A percentile compares a stretch with the other conserved stretches of the same genome.
Conservation (phyloP, 768 basidiomycete species). For the Tubosaeta sp. region DNA sequence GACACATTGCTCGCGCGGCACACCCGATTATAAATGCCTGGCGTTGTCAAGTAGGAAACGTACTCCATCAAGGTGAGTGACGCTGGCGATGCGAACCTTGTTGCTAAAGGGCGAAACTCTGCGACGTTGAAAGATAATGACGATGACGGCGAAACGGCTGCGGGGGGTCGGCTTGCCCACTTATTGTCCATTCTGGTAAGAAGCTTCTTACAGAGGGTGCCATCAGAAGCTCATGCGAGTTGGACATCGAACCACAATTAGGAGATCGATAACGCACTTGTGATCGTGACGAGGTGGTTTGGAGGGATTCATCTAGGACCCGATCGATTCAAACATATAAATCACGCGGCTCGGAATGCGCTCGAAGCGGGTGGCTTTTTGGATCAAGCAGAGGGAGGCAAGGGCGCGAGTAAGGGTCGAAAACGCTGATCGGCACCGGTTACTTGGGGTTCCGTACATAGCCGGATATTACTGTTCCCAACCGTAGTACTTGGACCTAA, state of each 20-base stretch:
- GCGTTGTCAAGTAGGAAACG: conserved; percentile 63
- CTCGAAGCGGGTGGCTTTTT: conserved; percentile 86
- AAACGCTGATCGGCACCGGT: conserved; percentile 11
- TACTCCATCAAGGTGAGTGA: conserved; percentile 68
- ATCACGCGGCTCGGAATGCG: conserved; percentile 90
- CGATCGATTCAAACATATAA: conserved; percentile 90
- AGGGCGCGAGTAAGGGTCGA: conserved; percentile 21
- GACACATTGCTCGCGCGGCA: conserved; percentile 67
- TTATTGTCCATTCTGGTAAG: conserved; percentile 82
- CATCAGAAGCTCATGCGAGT: neutral
- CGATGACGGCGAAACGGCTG: conserved; percentile 92
- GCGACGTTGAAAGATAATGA: conserved; percentile 66
- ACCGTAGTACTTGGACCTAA: neutral
- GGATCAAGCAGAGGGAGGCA: conserved; percentile 40
- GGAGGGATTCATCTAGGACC: conserved; percentile 90
- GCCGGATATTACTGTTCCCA: neutral
- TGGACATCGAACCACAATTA: conserved; percentile 24
- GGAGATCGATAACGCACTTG: conserved; percentile 81
- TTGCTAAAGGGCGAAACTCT: conserved; percentile 1
- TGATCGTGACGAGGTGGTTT: conserved; percentile 91
- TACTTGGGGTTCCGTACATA: neutral
- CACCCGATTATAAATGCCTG: conserved; percentile 83
- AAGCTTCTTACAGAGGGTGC: neutral
- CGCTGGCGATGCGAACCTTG: neutral
- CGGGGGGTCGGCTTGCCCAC: conserved; percentile 87